Evolutionary conservation across 306 rosid genomes (phyloP), one percentile per base, ranked within the genome.

Genomic region (Lathyrus oleraceus): DNA sequence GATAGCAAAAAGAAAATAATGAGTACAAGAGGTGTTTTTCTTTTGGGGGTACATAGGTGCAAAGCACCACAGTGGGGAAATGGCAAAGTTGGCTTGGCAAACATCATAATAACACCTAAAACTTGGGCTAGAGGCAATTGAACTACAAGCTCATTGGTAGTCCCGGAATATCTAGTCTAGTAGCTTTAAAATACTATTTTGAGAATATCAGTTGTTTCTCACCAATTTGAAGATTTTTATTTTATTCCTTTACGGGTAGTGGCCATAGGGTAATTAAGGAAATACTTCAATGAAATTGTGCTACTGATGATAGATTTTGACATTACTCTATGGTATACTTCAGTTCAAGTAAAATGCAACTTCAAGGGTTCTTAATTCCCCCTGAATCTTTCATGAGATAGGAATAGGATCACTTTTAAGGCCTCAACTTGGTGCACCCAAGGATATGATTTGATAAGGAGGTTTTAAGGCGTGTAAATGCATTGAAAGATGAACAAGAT

Each of bases 21-120:
- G 10, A 40, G 38, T 36, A 56, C 40, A 53, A 61, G 27, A 47
- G n/a, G 53, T 44, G 17, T 36, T 54, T 76, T 58, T 27, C 54
- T 43, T 49, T 36, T 25, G 10, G 25, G 25, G 20, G 56, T 38
- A 21, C 44, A 61, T 5, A 67, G 44, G 62, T 67, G 25, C 69
- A 48, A 48, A 49, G 58, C 39, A 14, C 21, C 62, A 48, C 1
- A 4, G 45, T 28, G 13, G 67, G 36, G 14, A 30, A 74, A 74
- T 32, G 40, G 67, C 14, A 66, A 44, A 51, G 51, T 35, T 21
- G 42, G 20, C 49, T 20, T 19, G 20, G 49, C 39, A 42, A 73
- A 65, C 27, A 53, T 65, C 66, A 65, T 27, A 28, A 8, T 17
- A 51, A 71, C 38, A 32, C 76, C 69, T 14, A 72, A 15, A 64